Base-by-base conservation (phyloP, 23 red algal genomes). In the Gracilariopsis chorda region DNA sequence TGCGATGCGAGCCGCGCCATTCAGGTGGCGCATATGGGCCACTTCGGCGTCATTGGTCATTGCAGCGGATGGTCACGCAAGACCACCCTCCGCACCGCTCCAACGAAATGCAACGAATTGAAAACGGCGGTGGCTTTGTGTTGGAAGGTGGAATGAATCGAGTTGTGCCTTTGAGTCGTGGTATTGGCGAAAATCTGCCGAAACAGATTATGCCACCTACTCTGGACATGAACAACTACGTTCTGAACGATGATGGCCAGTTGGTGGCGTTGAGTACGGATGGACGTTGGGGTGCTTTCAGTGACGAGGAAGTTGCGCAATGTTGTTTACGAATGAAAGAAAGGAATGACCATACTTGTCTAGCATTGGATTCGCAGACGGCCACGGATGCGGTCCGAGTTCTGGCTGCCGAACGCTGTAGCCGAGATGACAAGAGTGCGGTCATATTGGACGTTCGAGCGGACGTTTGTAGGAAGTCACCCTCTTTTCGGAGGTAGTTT, bases 91-190 rank as follows among this genome's bases (percentile, higher is more conserved):
- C 87, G 3, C 14, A 23, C 12, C 49, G 87, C 4, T 36, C 87
- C 0, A 56, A 77, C 74, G 94, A 96, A 53, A 77, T 56, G 61
- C 39, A 23, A 43, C 74, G 94, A 58, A 87, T 96, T 33, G 86
- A 80, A 23, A 71, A 39, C n/a, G 89, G 34, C 17, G 86, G 87
- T 14, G 94, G 94, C 48, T 69, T 41, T 25, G 86, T 96, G 44
- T 48, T 96, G 59, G 41, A 72, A 34, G 82, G 83, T 9, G 43
- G 94, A 24, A 88, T 96, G 1, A 92, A 92, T 16, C 80, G 88
- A 16, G 78, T 96, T 9, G 42, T 96, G 35, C 77, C 88, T n/a
- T 87, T 96, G 80, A 88, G 87, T 29, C 88, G 94, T 7, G 86
- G 78, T 17, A 75, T 96, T 23, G 94, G 94, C 0, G 94, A 96